Conservation (phyloP, 176 grass and related monocot genomes). For the Triticum dicoccoides region DNA sequence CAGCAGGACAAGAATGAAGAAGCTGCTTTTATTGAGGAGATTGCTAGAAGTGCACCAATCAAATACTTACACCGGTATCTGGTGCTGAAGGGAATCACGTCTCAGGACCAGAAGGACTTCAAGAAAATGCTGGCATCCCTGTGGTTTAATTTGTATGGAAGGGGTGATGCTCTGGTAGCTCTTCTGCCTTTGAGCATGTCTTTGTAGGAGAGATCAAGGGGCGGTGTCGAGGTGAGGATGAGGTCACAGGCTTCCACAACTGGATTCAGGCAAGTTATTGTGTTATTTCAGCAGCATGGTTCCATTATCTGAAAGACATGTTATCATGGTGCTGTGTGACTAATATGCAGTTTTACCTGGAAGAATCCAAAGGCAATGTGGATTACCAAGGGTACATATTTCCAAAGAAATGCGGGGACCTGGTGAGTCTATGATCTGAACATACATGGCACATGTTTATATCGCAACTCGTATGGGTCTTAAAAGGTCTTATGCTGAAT, state of each 20-base stretch:
- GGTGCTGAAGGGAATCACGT: slow-evolving; percentile 48
- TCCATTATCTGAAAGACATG: not conserved
- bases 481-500: slow-evolving; percentile 13
- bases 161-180: slow-evolving; percentile 56
- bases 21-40: slow-evolving; percentile 87
- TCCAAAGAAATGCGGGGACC: slow-evolving; percentile 60
- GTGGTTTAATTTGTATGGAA: slow-evolving; percentile 92
- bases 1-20: slow-evolving; percentile 91
- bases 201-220: slow-evolving; percentile 94
- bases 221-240: slow-evolving; percentile 42
- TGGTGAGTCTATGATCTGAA: slow-evolving; percentile 37
- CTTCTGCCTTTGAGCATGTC: slow-evolving; percentile 98
- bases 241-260: slow-evolving; percentile 95
- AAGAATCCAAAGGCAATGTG: slow-evolving; percentile 94
- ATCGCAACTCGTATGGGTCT: not conserved
- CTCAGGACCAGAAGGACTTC: slow-evolving; percentile 61
- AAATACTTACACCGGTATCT: slow-evolving; percentile 89
- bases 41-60: slow-evolving; percentile 71
- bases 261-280: slow-evolving; percentile 82
- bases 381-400: slow-evolving; percentile 93
- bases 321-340: slow-evolving; percentile 8
- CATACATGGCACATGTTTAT: not conserved
- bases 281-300: not conserved
- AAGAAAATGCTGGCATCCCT: slow-evolving; percentile 66
- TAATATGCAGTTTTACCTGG: slow-evolving; percentile 84